A percentile compares a stretch with the other conserved stretches of the same genome.
Conservation (phyloP, 345 rosid species). For the Odontarrhena argentea region DNA sequence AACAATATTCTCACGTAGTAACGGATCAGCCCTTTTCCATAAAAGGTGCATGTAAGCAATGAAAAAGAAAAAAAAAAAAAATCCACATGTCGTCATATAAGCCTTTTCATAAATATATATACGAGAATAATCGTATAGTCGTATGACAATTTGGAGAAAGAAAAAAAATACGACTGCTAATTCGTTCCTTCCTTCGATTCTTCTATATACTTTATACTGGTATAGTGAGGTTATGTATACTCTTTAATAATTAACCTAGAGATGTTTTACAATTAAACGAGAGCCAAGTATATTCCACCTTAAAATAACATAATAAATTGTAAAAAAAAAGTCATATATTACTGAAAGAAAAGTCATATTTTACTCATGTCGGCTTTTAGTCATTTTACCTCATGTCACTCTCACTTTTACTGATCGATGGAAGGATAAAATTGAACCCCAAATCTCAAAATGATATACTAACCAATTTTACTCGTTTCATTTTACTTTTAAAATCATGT, state of each 20-base stretch:
- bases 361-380: too few relatives aligned
- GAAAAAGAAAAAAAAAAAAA: background rate
- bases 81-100: constrained; percentile 1
- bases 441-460: too few relatives aligned
- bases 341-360: too few relatives aligned
- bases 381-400: too few relatives aligned
- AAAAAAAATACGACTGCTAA: background rate
- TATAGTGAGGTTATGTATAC: too few relatives aligned
- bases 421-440: background rate
- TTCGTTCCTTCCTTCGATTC: background rate
- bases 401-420: background rate
- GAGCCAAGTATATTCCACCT: background rate
- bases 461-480: background rate
- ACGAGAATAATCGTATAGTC: constrained; percentile 1
- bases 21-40: constrained; percentile 11
- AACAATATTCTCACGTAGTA: background rate
- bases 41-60: background rate
- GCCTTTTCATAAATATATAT: background rate
- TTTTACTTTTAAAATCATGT: too few relatives aligned
- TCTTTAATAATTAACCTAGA: background rate
- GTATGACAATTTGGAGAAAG: background rate
- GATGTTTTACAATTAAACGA: background rate
- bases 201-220: too few relatives aligned
- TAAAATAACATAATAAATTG: background rate
- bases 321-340: too few relatives aligned